Percentiles rank a stretch among this genome's conserved stretches.
Evolutionary conservation across 495 filamentous ascomycete species (phyloP).

Genomic region (Ascobolus immersus): DNA sequence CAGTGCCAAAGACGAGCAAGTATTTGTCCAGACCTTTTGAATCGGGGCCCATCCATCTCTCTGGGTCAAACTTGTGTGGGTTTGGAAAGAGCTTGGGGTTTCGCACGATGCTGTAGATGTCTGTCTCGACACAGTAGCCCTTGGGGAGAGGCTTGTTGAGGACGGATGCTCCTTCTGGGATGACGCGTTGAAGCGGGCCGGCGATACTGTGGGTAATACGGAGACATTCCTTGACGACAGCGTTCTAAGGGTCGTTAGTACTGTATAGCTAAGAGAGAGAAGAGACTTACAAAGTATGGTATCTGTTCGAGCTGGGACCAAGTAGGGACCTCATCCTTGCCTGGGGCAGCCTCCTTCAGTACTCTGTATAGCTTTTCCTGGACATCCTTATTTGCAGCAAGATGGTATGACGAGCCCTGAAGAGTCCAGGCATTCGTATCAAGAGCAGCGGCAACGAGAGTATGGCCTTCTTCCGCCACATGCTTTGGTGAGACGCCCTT

Average conservation of each 20-base stretch:
- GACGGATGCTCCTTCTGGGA: conserved; percentile 15
- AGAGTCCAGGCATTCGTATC: no score
- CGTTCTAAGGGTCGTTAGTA: no score
- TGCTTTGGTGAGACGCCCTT: no score
- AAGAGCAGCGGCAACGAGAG: no score
- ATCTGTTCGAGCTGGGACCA: no score
- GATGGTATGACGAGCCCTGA: no score
- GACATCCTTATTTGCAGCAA: no score
- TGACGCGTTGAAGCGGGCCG: conserved; percentile 19
- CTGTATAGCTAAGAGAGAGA: no score
- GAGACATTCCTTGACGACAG: conserved; percentile 25
- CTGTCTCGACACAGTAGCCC: conserved; percentile 27
- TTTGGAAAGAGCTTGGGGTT: conserved; percentile 24
- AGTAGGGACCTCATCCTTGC: no score
- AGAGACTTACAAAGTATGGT: no score
- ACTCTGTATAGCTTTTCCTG: conserved; percentile 17
- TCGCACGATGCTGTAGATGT: conserved; percentile 23
- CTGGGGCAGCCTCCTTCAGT: conserved; percentile 13
- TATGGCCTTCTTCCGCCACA: no score
- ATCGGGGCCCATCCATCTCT: conserved; percentile 24
- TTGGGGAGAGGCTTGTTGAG: no score
- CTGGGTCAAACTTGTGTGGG: conserved; percentile 23
- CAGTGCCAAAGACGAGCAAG: conserved; percentile 24
- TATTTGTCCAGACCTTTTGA: conserved; percentile 21
- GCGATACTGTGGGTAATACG: conserved; percentile 22